Evolutionary conservation across 345 rosid genomes (phyloP).

Genomic region (Nephelium lappaceum): DNA sequence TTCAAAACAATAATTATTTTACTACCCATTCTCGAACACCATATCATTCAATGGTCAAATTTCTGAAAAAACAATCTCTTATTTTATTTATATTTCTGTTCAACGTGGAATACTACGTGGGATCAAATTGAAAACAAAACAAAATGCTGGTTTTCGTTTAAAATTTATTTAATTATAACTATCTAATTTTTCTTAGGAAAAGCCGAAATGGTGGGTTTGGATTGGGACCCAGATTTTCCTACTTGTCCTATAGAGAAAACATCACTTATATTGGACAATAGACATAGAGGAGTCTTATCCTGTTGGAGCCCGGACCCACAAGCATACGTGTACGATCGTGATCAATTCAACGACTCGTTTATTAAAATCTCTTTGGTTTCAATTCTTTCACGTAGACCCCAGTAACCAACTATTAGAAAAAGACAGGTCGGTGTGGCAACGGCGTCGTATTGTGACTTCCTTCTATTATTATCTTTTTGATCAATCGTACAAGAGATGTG

Average conservation of each 20-base stretch:
- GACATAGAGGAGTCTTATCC: constrained; percentile 28
- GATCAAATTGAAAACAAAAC: neutral
- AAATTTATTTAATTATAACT: neutral
- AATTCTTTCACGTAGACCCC: neutral
- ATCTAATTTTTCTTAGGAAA: constrained; percentile 7
- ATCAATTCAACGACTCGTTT: neutral
- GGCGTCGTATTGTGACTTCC: neutral
- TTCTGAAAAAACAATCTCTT: neutral
- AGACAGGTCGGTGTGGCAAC: neutral
- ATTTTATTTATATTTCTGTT: neutral
- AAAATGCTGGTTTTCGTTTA: neutral
- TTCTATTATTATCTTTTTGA: neutral
- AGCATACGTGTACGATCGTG: neutral
- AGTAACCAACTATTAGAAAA: neutral
- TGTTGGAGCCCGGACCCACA: neutral
- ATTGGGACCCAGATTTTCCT: neutral
- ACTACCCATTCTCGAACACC: neutral
- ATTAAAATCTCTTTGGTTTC: neutral
- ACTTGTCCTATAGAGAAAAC: neutral
- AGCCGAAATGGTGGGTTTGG: neutral
- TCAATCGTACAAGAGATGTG: neutral
- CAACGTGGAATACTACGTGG: neutral
- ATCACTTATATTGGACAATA: neutral
- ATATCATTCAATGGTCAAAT: neutral
- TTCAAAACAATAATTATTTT: neutral